Conservation (phyloP, 2,329 filamentous ascomycete species). For the Ophiostoma sp. region DNA sequence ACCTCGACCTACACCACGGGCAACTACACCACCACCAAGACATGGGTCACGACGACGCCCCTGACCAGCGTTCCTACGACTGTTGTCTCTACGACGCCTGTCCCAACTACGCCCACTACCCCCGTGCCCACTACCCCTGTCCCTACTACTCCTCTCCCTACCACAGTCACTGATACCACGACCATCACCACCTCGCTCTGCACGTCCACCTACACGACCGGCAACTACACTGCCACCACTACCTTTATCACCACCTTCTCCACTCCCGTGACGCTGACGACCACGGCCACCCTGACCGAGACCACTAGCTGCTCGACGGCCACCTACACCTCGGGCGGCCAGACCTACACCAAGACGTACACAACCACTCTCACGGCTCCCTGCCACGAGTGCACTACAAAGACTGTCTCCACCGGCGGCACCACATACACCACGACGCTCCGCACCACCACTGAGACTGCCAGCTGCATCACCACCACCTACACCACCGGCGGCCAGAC, state of each 20-base stretch:
- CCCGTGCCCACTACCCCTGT: neutral
- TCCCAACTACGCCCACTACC: neutral
- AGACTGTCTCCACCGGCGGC: conserved; percentile 17
- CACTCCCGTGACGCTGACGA: conserved; percentile 13
- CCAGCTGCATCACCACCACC: conserved; percentile 3
- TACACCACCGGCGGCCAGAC: conserved; percentile 15
- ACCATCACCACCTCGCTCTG: conserved; percentile 19
- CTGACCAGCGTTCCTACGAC: neutral
- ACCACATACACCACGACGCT: conserved; percentile 21
- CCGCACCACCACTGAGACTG: neutral
- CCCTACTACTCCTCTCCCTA: neutral
- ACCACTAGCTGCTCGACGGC: conserved; percentile 20
- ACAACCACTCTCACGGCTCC: conserved; percentile 11
- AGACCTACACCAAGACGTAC: conserved; percentile 18
- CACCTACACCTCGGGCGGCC: conserved; percentile 19
- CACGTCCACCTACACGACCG: conserved; percentile 11
- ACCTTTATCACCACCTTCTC: conserved; percentile 3
- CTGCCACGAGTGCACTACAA: conserved; percentile 10
- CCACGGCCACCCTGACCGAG: conserved; percentile 16
- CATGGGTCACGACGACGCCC: neutral
- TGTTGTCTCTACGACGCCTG: neutral
- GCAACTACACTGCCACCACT: conserved; percentile 14
- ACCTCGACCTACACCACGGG: conserved; percentile 11
- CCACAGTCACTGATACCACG: conserved; percentile 14
- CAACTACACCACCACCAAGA: conserved; percentile 14